These are phyloP conservation scores for Pestalotiopsis sp. DNA, from an alignment of 2,329 filamentous ascomycete genomes.

Conservation along the genomic window DNA sequence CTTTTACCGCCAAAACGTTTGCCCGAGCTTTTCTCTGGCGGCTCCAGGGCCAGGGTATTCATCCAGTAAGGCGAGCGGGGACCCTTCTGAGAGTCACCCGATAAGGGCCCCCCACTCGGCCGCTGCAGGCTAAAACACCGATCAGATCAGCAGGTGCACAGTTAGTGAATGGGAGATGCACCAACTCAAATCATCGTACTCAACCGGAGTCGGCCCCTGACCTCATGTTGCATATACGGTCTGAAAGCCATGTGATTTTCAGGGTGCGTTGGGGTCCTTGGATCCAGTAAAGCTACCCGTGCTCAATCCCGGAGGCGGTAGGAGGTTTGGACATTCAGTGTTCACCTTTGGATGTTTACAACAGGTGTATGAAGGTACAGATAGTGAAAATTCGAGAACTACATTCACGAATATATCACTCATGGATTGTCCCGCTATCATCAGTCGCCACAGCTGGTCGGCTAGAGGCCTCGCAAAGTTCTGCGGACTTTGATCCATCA, in stretches of 20 bases:
- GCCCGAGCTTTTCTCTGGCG: neutral
- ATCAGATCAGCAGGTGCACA: neutral
- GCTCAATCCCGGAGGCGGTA: no score
- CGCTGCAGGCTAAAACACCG: neutral
- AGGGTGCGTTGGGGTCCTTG: neutral
- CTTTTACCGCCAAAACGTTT: neutral
- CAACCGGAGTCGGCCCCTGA: neutral
- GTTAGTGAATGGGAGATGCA: neutral
- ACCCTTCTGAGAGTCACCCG: neutral
- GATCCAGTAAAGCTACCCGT: neutral
- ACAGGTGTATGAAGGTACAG: no score
- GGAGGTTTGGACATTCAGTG: no score
- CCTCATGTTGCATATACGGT: neutral
- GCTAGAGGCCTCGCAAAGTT: no score
- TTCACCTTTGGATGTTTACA: no score
- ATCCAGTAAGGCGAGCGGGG: neutral
- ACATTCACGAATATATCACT: no score
- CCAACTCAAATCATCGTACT: neutral
- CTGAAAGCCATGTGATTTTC: neutral
- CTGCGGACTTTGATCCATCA: no score
- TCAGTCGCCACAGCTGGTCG: no score
- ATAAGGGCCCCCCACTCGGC: neutral
- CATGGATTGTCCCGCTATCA: no score
- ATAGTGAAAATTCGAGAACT: no score
- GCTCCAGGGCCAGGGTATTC: neutral